These are phyloP conservation scores for Saturnispora saitoi DNA, from an alignment of 805 yeast species.

Conservation along the genomic window DNA sequence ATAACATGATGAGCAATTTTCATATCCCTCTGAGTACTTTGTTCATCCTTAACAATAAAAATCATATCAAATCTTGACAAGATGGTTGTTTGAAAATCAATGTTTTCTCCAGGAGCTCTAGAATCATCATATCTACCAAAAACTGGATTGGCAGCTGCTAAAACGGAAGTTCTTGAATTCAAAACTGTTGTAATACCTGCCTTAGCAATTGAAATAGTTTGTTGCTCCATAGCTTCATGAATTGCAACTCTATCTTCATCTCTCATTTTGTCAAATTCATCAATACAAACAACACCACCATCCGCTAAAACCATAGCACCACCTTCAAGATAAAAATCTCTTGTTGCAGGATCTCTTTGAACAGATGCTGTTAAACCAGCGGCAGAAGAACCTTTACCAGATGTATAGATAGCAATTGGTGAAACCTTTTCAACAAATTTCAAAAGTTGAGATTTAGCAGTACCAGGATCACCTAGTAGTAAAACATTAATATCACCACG, in stretches of 20 bases:
- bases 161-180: conserved; percentile 90
- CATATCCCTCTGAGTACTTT: conserved; percentile 74
- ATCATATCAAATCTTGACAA: conserved; percentile 98
- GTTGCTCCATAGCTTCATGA: conserved; percentile 99
- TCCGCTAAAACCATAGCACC: conserved; percentile 99
- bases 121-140: conserved; percentile 95
- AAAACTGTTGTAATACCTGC: conserved; percentile 97
- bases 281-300: conserved; percentile 98
- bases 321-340: conserved; percentile 94
- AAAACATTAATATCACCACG: conserved; percentile 96
- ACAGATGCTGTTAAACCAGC: conserved; percentile 99
- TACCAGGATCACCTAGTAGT: conserved; percentile 96
- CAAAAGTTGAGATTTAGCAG: conserved; percentile 93
- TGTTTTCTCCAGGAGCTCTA: conserved; percentile 95
- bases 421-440: conserved; percentile 93
- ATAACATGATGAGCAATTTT: conserved; percentile 92
- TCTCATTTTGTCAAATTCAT: conserved; percentile 98
- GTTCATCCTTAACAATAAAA: conserved; percentile 93
- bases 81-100: conserved; percentile 95
- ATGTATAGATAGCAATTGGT: conserved; percentile 91
- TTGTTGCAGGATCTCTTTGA: conserved; percentile 78
- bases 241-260: conserved; percentile 98
- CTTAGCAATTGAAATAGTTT: conserved; percentile 95
- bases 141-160: conserved; percentile 97
- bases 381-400: conserved; percentile 99